Conservation (phyloP, 139 green algal species). For the Coelastrella sp. region DNA sequence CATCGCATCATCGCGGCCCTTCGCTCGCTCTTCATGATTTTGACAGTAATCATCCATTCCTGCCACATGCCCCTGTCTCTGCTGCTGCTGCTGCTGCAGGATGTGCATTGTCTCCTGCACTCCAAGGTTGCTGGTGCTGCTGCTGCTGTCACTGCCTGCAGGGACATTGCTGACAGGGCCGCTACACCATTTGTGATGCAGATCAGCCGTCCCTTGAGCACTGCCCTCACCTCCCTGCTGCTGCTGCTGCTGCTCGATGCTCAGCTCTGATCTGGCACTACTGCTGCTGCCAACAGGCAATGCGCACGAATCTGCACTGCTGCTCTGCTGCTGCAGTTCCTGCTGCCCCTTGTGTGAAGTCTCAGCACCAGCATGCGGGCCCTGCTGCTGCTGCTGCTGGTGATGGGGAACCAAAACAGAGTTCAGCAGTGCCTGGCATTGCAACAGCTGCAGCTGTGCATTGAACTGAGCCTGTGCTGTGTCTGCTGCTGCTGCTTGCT, state of each 20-base stretch:
- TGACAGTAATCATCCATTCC: background rate
- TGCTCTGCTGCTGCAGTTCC: too few species aligned
- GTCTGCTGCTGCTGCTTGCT: too few species aligned
- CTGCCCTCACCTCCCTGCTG: too few species aligned
- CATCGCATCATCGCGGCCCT: background rate
- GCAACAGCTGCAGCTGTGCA: background rate
- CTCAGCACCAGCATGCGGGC: too few species aligned
- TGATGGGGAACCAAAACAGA: background rate
- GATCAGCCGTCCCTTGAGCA: too few species aligned
- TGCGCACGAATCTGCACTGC: too few species aligned
- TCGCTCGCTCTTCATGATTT: background rate
- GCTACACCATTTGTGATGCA: too few species aligned
- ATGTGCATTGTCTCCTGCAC: background rate
- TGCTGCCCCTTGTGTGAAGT: too few species aligned
- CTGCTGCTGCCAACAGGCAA: background rate
- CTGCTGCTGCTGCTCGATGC: background rate
- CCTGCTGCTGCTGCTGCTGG: background rate
- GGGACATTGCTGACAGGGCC: too few species aligned
- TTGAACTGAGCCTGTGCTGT: background rate
- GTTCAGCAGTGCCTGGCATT: constrained; percentile 24
- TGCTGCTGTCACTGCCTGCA: background rate
- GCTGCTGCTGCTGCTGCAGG: constrained; percentile 21
- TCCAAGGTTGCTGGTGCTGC: background rate
- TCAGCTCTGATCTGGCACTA: background rate
- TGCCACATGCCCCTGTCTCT: background rate